Base-by-base conservation (phyloP, 495 filamentous ascomycete species). In the Pseudomonodictys pantanalensis region DNA sequence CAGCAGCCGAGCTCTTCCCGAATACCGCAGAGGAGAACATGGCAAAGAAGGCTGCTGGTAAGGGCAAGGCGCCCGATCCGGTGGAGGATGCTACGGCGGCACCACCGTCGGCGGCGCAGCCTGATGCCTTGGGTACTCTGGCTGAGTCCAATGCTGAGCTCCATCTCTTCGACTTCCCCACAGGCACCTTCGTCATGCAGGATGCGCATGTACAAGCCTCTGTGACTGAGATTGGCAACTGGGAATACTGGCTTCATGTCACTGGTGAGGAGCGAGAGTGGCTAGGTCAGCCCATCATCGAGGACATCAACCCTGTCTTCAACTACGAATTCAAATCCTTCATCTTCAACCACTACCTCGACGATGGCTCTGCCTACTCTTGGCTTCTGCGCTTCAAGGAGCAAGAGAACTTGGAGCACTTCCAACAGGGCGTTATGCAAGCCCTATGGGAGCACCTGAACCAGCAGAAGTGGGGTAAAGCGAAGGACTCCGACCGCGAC, bases 261-360 rank as follows among this genome's bases (percentile, higher is more conserved):
- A 81, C 79, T 42, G 88, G 89, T 60, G 73, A 77, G 23, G 85
- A 91, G 17, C 84, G 82, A 57, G 86, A 92, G 38, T 97, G 93
- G 93, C 78, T 98, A 7, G 92, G 91, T 22, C 90, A 95, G 64
- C 81, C 84, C 18, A 83, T 98, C 17, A 76, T 89, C 24, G 85
- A 86, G 4, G 95, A 97, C 64, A 88, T 97, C 68, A 98, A 98
- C 67, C 95, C 93, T 0, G 93, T 98, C 30, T 98, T 98, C 79
- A 97, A 97, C 75, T 97, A 96, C 61, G 93, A 97, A 73, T 97
- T 90, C 62, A 78, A 96, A 18, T 97, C 93, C 1, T 97, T 97
- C 74, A 97, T 98, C 69, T 98, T 98, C 80, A 97, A 97, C 69
- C 90, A 96, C 68, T 97, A 95, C 68, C 78, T 85, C 7, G 81